These are phyloP conservation scores for Pulveroboletus ravenelii DNA, from an alignment of 768 basidiomycete species.

Conservation along the genomic window DNA sequence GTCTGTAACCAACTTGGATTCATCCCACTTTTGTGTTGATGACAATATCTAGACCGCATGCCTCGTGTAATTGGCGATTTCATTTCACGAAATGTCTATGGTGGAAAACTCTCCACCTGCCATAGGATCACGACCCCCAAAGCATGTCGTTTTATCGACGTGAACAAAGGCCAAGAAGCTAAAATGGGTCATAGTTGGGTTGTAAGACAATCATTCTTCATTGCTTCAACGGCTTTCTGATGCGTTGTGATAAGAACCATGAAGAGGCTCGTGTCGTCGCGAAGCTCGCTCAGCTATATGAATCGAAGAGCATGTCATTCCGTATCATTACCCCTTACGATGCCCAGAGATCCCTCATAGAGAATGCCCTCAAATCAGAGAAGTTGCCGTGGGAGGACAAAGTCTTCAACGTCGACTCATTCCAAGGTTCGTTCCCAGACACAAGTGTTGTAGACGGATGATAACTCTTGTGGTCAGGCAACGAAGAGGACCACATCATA, in stretches of 20 bases:
- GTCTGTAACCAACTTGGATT: slow-evolving; percentile 36
- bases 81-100: slow-evolving; percentile 65
- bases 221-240: slow-evolving; percentile 2
- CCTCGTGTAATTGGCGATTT: slow-evolving; percentile 68
- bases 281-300: slow-evolving; percentile 48
- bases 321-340: slow-evolving; percentile 80
- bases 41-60: slow-evolving; percentile 61
- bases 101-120: slow-evolving; percentile 49
- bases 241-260: slow-evolving; percentile 45
- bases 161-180: slow-evolving; percentile 30
- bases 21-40: neutral
- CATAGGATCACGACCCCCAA: slow-evolving; percentile 40
- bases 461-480: slow-evolving; percentile 45
- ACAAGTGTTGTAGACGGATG: neutral
- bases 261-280: slow-evolving; percentile 50
- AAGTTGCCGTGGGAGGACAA: slow-evolving; percentile 56
- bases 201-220: slow-evolving; percentile 15
- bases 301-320: slow-evolving; percentile 43
- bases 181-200: slow-evolving; percentile 32
- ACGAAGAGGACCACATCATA: slow-evolving; percentile 74
- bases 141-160: slow-evolving; percentile 38
- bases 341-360: slow-evolving; percentile 57
- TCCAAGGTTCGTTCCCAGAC: slow-evolving; percentile 55
- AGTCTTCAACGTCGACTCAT: slow-evolving; percentile 73
- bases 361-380: slow-evolving; percentile 44